These are phyloP conservation scores for Rhodocollybia butyracea DNA, from an alignment of 768 basidiomycete genomes.

Conservation along the genomic window DNA sequence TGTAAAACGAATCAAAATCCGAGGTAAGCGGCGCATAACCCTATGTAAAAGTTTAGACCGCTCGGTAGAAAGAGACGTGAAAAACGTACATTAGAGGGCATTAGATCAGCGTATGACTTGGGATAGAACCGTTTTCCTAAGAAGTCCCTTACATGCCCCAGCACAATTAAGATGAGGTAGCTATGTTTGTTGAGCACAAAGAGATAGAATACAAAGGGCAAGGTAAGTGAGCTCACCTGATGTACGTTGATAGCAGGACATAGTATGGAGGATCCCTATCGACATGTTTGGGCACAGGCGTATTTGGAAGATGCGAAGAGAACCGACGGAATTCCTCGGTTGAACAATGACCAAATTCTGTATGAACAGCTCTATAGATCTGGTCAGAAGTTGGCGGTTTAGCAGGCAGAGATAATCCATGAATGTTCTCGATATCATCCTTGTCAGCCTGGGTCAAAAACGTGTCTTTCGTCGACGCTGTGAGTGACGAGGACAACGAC, in stretches of 20 bases:
- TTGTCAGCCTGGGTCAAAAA: constrained; percentile 55
- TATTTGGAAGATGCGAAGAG: constrained; percentile 54
- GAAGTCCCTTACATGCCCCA: constrained; percentile 95
- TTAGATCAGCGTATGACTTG: constrained; percentile 72
- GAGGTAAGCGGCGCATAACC: constrained; percentile 96
- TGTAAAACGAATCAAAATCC: constrained; percentile 99
- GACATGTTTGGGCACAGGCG: constrained; percentile 47
- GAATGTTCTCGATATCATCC: constrained; percentile 42
- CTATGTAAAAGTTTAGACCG: constrained; percentile 35
- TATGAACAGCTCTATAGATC: constrained; percentile 73
- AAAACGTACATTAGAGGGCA: constrained; percentile 67
- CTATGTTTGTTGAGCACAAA: constrained; percentile 93
- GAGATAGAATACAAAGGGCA: constrained; percentile 89
- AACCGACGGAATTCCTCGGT: constrained; percentile 70
- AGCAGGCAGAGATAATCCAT: constrained; percentile 58
- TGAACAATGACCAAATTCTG: constrained; percentile 90
- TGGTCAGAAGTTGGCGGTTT: constrained; percentile 78
- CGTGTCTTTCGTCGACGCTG: constrained; percentile 65
- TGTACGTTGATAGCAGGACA: constrained; percentile 45
- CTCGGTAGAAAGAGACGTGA: constrained; percentile 6
- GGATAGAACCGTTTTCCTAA: constrained; percentile 81
- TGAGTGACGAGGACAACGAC: constrained; percentile 71
- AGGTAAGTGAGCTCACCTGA: constrained; percentile 96
- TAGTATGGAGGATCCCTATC: constrained; percentile 91
- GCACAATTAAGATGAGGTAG: constrained; percentile 86